Evolutionary conservation across 2,329 filamentous ascomycete species (phyloP), one percentile per base, ranked within the genome.

Genomic region (Orbilia ellipsospora): DNA sequence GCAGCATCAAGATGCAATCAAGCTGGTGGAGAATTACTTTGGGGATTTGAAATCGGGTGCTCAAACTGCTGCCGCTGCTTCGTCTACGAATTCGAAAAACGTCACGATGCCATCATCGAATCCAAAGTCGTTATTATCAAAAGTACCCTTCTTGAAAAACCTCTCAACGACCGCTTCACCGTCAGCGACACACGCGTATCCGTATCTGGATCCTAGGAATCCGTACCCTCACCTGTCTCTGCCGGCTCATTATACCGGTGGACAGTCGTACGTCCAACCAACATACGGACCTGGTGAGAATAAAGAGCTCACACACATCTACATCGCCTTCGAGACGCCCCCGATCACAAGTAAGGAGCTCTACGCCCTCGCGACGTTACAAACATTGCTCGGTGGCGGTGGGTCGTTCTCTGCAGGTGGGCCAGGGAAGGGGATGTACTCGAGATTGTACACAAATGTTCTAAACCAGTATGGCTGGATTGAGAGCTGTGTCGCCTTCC

Each of bases 341-440:
- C 93, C 94, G 62, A 95, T 99, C 81, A 90, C 88, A 20, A 94
- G 92, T 1, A 89, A 92, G 12, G 94, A 98, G 82, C 97, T 99
- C 80, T 99, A 98, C 84, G 94, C 95, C 16, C 89, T 98, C 52
- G 95, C 95, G 5, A 97, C 94, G 0, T 87, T 99, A 0, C 96
- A 98, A 83, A 98, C 93, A 0, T 90, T 99, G 8, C 92, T 99
- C 40, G 95, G 95, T 70, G 95, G 95, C 56, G 95, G 95, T 57
- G 95, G 95, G 23, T 97, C 94, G 67, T 99, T 99, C 85, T 96
- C 92, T 15, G 95, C 95, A 64, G 95, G 95, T 80, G 95, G 95
- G 0, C 95, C 95, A 3, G 95, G 95, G 63, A 99, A 99, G 85
- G 95, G 95, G 82, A 99, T 99, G 95, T 98, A 98, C 86, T 96